Evolutionary conservation across 257 asterid genomes (phyloP).

Genomic region (Gentiana straminea): DNA sequence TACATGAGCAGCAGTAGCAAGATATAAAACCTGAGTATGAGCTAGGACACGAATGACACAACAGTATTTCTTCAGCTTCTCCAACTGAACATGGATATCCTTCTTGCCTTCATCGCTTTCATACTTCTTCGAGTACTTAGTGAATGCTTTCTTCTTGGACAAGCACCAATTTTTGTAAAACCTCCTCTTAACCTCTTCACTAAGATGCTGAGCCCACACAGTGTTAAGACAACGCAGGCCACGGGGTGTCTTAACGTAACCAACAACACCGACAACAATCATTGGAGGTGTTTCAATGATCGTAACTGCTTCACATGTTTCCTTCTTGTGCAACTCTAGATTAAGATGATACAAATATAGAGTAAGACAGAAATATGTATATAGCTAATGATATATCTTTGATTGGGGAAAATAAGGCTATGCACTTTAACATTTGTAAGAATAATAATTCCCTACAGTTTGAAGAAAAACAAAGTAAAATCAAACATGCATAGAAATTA

Average conservation of each 20-base stretch:
- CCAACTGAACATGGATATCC: slow-evolving; percentile 48
- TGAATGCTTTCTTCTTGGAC: slow-evolving; percentile 67
- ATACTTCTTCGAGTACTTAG: slow-evolving; percentile 51
- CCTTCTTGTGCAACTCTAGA: slow-evolving; percentile 77
- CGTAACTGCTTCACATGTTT: slow-evolving; percentile 82
- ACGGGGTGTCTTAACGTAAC: slow-evolving; percentile 68
- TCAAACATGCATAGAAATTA: no score
- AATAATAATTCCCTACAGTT: no score
- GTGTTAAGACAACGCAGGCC: slow-evolving; percentile 67
- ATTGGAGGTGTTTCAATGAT: slow-evolving; percentile 73
- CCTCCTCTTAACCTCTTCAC: slow-evolving; percentile 65
- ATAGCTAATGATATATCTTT: no score
- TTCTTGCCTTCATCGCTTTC: slow-evolving; percentile 59
- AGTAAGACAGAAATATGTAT: background rate
- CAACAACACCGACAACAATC: slow-evolving; percentile 74
- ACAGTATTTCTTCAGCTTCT: slow-evolving; percentile 67
- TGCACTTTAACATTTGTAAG: no score
- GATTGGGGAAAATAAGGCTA: no score
- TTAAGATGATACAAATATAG: background rate
- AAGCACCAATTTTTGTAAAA: slow-evolving; percentile 73
- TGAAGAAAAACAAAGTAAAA: no score
- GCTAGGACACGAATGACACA: slow-evolving; percentile 58
- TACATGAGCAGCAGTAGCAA: no score
- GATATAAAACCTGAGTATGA: slow-evolving; percentile 54
- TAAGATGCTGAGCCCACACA: slow-evolving; percentile 80